Conservation (phyloP, 2,329 filamentous ascomycete genomes). For the Parasarocladium wereldwijsianum region DNA sequence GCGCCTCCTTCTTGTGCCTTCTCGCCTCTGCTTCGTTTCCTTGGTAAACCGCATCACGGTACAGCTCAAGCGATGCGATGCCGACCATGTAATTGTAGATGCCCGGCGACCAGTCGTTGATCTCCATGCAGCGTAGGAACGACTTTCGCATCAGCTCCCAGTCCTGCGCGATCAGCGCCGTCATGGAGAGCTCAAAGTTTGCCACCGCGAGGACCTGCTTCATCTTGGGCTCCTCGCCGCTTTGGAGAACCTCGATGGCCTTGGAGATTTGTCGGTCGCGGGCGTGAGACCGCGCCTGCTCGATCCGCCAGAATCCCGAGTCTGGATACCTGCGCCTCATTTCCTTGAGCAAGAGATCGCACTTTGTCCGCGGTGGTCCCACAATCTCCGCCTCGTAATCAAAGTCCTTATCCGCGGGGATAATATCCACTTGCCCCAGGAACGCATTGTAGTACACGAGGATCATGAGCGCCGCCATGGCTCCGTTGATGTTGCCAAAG, state of each 20-base stretch:
- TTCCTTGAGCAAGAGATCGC: conserved; percentile 49
- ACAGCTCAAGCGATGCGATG: conserved; percentile 64
- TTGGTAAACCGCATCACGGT: conserved; percentile 42
- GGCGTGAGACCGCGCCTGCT: conserved; percentile 67
- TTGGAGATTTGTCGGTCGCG: conserved; percentile 50
- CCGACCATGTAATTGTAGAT: conserved; percentile 85
- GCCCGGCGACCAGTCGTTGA: conserved; percentile 84
- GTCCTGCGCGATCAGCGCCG: conserved; percentile 63
- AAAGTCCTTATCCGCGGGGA: conserved; percentile 44
- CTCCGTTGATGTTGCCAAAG: conserved; percentile 84
- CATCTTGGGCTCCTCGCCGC: conserved; percentile 52
- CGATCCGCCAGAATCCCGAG: conserved; percentile 72
- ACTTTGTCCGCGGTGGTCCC: conserved; percentile 57
- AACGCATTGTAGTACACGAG: conserved; percentile 82
- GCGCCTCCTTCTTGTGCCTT: conserved; percentile 47
- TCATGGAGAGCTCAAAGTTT: conserved; percentile 70
- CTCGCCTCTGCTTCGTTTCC: conserved; percentile 29
- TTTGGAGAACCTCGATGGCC: conserved; percentile 52
- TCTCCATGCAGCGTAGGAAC: conserved; percentile 60
- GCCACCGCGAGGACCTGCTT: conserved; percentile 79
- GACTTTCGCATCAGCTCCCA: conserved; percentile 60
- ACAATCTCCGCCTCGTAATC: conserved; percentile 42
- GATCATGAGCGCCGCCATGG: conserved; percentile 67
- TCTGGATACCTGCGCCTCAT: conserved; percentile 72
- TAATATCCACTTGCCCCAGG: conserved; percentile 75